A percentile compares a stretch with the other conserved stretches of the same genome.
These are phyloP conservation scores for Trichoderma lentiforme DNA, from an alignment of 2,329 filamentous ascomycete species.

Conservation along the genomic window DNA sequence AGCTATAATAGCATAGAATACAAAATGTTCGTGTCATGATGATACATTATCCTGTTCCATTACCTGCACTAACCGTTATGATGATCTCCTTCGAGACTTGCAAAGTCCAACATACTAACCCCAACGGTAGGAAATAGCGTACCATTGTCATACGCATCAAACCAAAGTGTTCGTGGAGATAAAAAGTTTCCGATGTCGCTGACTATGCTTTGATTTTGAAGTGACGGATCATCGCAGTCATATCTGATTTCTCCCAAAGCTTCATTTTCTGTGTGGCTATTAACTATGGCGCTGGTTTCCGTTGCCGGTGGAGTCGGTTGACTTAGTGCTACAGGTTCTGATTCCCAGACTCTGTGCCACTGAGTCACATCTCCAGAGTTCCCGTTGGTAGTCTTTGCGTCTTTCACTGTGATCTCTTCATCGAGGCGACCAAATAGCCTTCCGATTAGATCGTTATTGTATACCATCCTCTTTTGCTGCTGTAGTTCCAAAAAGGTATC, in stretches of 20 bases:
- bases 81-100: background rate
- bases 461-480: background rate
- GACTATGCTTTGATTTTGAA: background rate
- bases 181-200: background rate
- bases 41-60: background rate
- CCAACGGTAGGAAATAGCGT: background rate
- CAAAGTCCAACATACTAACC: background rate
- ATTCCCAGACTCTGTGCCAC: background rate
- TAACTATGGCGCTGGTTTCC: background rate
- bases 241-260: background rate
- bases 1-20: background rate
- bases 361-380: background rate
- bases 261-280: background rate
- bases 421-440: background rate
- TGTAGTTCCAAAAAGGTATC: background rate
- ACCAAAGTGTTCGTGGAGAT: background rate
- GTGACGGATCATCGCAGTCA: background rate
- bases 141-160: background rate
- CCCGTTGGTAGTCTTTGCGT: background rate
- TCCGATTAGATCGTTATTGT: background rate
- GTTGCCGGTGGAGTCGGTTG: background rate
- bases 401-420: background rate
- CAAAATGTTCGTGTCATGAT: background rate
- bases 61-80: background rate
- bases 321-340: background rate